A percentile compares a stretch with the other conserved stretches of the same genome.
phyloP scores from a whole-genome alignment of 495 filamentous ascomycete genomes.

The Penicillium riverlandense region DNA sequence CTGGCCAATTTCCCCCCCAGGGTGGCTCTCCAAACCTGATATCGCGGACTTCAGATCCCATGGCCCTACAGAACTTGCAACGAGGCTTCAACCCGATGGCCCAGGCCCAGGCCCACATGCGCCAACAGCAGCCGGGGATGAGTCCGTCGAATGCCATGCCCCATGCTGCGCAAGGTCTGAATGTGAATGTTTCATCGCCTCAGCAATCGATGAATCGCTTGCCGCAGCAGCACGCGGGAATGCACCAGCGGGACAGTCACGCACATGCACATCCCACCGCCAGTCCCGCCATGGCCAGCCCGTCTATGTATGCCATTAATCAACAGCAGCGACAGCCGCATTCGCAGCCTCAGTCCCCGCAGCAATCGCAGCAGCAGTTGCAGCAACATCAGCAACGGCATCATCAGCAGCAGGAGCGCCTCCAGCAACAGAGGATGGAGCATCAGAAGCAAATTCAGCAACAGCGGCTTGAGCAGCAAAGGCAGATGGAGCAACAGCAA shows the following conservation, averaged over 20 bases:
- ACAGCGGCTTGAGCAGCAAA: slow-evolving; percentile 8
- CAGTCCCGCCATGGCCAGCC: slow-evolving; percentile 21
- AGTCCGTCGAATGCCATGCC: slow-evolving; percentile 22
- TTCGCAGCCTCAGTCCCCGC: slow-evolving; percentile 26
- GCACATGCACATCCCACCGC: slow-evolving; percentile 5
- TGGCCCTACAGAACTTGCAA: slow-evolving; percentile 28
- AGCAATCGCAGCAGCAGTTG: slow-evolving; percentile 19
- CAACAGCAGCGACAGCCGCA: slow-evolving; percentile 19
- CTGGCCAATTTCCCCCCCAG: slow-evolving; percentile 27
- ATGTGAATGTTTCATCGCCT: slow-evolving; percentile 25
- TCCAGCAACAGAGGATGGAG: slow-evolving; percentile 11
- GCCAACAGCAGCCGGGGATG: slow-evolving; percentile 22
- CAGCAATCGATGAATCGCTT: slow-evolving; percentile 31
- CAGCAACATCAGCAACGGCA: slow-evolving; percentile 19
- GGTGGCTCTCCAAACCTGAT: slow-evolving; percentile 25
- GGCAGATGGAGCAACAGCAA: slow-evolving; percentile 4
- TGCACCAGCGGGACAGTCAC: slow-evolving; percentile 25
- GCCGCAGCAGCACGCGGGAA: slow-evolving; percentile 12
- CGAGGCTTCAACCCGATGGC: slow-evolving; percentile 29
- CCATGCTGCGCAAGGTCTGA: slow-evolving; percentile 21
- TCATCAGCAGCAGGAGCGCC: slow-evolving; percentile 6
- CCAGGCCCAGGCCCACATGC: slow-evolving; percentile 15
- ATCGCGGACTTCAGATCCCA: slow-evolving; percentile 23
- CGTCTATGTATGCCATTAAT: slow-evolving; percentile 21
- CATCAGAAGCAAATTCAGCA: slow-evolving; percentile 13